Evolutionary conservation across 305 asterid genomes (phyloP).

Genomic region (Solanum aculeatissimum): DNA sequence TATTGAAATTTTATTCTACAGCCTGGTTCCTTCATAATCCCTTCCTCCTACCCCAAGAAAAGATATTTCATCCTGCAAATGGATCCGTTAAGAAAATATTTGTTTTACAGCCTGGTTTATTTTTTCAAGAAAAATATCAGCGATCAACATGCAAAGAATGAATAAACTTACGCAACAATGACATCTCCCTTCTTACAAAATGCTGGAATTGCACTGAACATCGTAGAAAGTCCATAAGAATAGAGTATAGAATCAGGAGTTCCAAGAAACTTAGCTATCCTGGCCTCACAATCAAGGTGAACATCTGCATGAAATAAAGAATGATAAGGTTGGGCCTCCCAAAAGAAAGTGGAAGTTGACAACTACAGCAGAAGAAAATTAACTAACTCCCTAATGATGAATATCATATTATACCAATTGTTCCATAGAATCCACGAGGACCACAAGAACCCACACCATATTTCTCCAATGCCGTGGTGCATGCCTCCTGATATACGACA

Average conservation of each 20-base stretch:
- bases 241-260: conserved; percentile 92
- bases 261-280: conserved; percentile 84
- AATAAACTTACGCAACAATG: conserved; percentile 66
- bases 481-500: conserved; percentile 58
- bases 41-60: neutral
- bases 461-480: conserved; percentile 83
- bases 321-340: neutral
- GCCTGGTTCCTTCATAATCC: neutral
- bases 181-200: conserved; percentile 94
- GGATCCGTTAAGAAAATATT: neutral
- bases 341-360: neutral
- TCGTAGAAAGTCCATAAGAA: conserved; percentile 93
- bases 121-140: neutral
- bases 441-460: conserved; percentile 99
- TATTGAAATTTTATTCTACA: neutral
- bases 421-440: conserved; percentile 98
- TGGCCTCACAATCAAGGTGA: conserved; percentile 98
- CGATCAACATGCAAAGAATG: neutral
- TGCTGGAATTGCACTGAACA: conserved; percentile 98
- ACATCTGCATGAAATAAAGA: conserved; percentile 50
- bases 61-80: neutral
- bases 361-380: neutral
- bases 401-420: conserved; percentile 57
- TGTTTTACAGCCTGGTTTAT: neutral
- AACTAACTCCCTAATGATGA: neutral